Conservation (phyloP, 768 basidiomycete species). For the Lentinula boryana region DNA sequence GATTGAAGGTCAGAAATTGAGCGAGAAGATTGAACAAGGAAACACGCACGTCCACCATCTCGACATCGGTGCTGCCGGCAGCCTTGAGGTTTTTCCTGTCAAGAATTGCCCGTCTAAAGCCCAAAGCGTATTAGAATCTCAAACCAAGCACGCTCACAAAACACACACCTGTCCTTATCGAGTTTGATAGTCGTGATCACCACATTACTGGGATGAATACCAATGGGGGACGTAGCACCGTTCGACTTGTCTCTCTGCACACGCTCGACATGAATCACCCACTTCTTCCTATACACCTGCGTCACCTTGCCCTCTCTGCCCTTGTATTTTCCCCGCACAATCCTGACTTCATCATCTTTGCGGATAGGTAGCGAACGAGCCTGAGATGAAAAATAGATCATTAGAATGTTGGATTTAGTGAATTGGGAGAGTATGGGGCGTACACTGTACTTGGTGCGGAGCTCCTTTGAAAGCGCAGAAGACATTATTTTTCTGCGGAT, state of each 20-base stretch:
- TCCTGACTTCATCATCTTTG: conserved; percentile 97
- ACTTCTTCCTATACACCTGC: conserved; percentile 98
- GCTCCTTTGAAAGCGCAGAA: conserved; percentile 91
- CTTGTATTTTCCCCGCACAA: conserved; percentile 97
- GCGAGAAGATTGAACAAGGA: not conserved
- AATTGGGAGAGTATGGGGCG: conserved; percentile 21
- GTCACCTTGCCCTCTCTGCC: conserved; percentile 98
- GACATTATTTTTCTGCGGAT: conserved; percentile 98
- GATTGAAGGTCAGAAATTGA: not conserved
- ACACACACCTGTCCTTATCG: conserved; percentile 76
- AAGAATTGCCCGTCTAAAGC: conserved; percentile 68
- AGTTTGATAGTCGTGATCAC: conserved; percentile 91
- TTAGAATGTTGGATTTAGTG: not conserved
- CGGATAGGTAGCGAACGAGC: conserved; percentile 90
- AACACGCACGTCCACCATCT: conserved; percentile 72
- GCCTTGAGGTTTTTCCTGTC: conserved; percentile 79
- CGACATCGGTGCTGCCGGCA: conserved; percentile 47
- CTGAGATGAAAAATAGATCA: conserved; percentile 28
- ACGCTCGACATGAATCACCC: conserved; percentile 98
- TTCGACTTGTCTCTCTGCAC: conserved; percentile 97
- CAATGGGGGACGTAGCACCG: conserved; percentile 89
- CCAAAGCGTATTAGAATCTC: conserved; percentile 5
- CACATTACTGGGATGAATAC: conserved; percentile 95
- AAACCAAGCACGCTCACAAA: not conserved
- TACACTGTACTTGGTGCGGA: conserved; percentile 88